Evolutionary conservation across 2,329 filamentous ascomycete genomes (phyloP), one percentile per base, ranked within the genome.

Genomic region (Teratosphaeria nubilosa): DNA sequence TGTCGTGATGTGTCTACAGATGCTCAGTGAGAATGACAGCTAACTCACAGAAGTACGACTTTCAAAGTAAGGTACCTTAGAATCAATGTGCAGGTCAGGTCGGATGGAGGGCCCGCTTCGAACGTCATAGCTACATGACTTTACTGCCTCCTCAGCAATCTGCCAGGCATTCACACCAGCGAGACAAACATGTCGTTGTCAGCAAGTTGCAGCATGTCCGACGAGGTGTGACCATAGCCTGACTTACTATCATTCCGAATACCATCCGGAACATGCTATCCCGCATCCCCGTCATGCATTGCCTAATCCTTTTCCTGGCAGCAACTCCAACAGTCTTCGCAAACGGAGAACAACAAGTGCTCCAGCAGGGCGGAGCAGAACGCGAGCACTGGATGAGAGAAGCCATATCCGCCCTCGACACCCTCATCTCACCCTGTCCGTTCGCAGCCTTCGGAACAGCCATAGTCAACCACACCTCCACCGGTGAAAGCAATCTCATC

Each of bases 381-480:
- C 32, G 54, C 10, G 54, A 48, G 56, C 22, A 79, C 64, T 83
- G 80, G 79, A 82, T 84, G 77, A 74, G 78, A 20, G 67, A 71
- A 34, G 78, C 80, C 20, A 80, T 77, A 59, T 64, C 72, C 25
- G 77, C 76, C 1, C 71, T 82, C 4, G 63, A 67, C n/a, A 69
- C 75, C 20, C 66, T 76, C 24, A 64, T 63, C 20, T 73, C 71
- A 1, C 78, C 80, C 2, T 84, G 81, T 64, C 79, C 79, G 0
- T 81, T 79, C 60, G 75, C 73, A 6, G 77, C 81, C 5, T 83
- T 82, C 65, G 80, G 78, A 2, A 74, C 76, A 14, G 80, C 76
- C 24, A 76, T 83, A 57, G 81, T 83, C 14, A 83, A 83, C 63
- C 81, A 83, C 63, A 82, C 79, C 0, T 65, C 63, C 25, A 62